Base-by-base conservation (phyloP, 1,139 yeast genomes). In the Tardiomyces depauwii region DNA sequence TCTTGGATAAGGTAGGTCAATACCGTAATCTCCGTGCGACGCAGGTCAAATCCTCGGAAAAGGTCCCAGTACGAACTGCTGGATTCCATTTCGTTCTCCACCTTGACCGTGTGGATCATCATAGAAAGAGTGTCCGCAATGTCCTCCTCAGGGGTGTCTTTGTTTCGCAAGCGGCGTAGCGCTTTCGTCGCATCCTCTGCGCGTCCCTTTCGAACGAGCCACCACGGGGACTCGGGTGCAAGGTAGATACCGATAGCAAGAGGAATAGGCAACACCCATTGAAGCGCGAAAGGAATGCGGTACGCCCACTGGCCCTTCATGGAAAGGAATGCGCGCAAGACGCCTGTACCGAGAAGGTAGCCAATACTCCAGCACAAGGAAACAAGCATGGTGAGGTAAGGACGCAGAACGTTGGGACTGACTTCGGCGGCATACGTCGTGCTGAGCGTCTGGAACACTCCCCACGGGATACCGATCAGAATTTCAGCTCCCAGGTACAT, bases 181-280 rank as follows among this genome's bases (percentile, higher is more conserved):
- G 25, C 45, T 38, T 40, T 58, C 67, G 49, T 61, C 14, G 80
- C 79, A 32, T 65, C 63, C 1, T 54, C 67, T 42, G 65, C 61
- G 33, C 61, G 58, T 36, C 63, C 64, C 53, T 62, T 67, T 38
- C 71, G 64, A 41, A 73, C 68, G 58, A 65, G 68, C 70, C 74
- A 76, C 70, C 78, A 74, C 42, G 82, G 82, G 25, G 79, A 68
- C 55, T 77, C 81, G 39, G 82, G 81, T 47, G 76, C 71, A 47
- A 74, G 58, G 47, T 63, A 54, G 62, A 76, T 67, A 50, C 76
- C 77, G 43, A 61, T 54, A 41, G 73, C 67, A 53, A 75, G 66
- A 16, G 74, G 74, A 45, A 74, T 51, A 2, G 81, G 80, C 81
- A 82, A 78, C 11, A 70, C 58, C 83, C 83, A 78, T 59, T 78